Evolutionary conservation across 257 asterid genomes (phyloP), one percentile per base, ranked within the genome.

Genomic region (Echium plantagineum): DNA sequence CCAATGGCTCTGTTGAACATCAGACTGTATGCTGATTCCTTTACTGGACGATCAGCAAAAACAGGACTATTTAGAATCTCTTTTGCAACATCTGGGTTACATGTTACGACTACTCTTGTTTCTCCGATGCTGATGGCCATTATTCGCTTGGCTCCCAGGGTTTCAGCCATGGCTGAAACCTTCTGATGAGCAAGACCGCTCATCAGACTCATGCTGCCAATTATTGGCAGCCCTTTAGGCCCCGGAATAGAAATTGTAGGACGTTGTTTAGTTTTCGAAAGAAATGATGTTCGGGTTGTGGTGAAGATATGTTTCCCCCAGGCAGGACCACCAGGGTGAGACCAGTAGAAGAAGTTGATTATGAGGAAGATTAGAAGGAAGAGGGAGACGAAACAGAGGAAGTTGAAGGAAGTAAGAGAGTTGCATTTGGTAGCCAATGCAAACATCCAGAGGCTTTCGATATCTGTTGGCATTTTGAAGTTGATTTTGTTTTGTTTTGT

Each of bases 1-100:
- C 96, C 96, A 57, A 88, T 83, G 22, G 96, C 85, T 59, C 94
- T 55, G 71, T 66, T 83, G 80, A 88, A 88, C 94, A 88, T 83
- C 46, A 88, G 71, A 54, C 62, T 55, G 73, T 88, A 85, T 2
- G 96, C 96, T 5, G 96, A 75, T 35, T 85, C 94, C 30, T 83
- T 81, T 4, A 47, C 70, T 0, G 96, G 96, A 9, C 96, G 93
- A 58, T 88, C 96, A 51, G 78, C 78, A 21, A 88, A 88, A 18
- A 24, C 26, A 24, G 26, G 59, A 65, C 88, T 62, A 81, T 67
- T 80, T 9, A 88, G 60, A 9, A 88, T 83, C 21, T 81, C 86
- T 56, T 58, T 81, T 0, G 94, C 96, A 0, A 88, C 86, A 5
- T 76, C 75, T 0, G 87, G 95, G 58, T 80, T 56, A 80, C 88